A percentile compares a stretch with the other conserved stretches of the same genome.
These are phyloP conservation scores for Wickerhamomyces ciferrii DNA, from an alignment of 805 yeast genomes.

Conservation along the genomic window DNA sequence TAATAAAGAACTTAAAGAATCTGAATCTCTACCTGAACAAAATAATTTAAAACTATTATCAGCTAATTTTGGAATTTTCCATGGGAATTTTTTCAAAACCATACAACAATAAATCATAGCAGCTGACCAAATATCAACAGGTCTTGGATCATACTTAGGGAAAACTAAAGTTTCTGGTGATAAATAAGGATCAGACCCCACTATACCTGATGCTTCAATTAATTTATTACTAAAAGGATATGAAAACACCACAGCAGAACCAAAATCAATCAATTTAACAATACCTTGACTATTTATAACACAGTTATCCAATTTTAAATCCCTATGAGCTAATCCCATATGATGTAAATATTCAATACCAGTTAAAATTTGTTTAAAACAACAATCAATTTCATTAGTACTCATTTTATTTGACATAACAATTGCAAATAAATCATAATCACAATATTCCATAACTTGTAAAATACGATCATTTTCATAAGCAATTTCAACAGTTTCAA, in stretches of 20 bases:
- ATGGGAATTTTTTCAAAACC: slow-evolving; percentile 87
- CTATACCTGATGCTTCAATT: slow-evolving; percentile 78
- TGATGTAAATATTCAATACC: slow-evolving; percentile 80
- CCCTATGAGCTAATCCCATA: slow-evolving; percentile 88
- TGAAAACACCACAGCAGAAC: slow-evolving; percentile 86
- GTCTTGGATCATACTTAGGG: slow-evolving; percentile 81
- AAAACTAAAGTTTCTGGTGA: slow-evolving; percentile 91
- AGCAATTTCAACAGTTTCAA: slow-evolving; percentile 86
- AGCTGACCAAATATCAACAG: slow-evolving; percentile 91
- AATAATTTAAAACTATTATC: slow-evolving; percentile 83
- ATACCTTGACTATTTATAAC: slow-evolving; percentile 80
- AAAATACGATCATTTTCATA: slow-evolving; percentile 82
- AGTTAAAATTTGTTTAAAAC: slow-evolving; percentile 78
- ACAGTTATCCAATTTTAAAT: slow-evolving; percentile 88
- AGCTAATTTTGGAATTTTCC: slow-evolving; percentile 83
- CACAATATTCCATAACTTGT: slow-evolving; percentile 95
- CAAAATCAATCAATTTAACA: slow-evolving; percentile 87
- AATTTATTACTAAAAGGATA: slow-evolving; percentile 75
- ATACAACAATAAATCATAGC: slow-evolving; percentile 91
- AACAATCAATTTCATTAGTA: slow-evolving; percentile 74
- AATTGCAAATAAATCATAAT: slow-evolving; percentile 86
- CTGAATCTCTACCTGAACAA: slow-evolving; percentile 67
- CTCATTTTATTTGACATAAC: slow-evolving; percentile 92
- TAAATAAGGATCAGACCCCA: slow-evolving; percentile 84
- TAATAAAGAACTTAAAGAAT: slow-evolving; percentile 57